These are phyloP conservation scores for Nakaseomyces uthaithaninus DNA, from an alignment of 1,139 yeast species.

Conservation along the genomic window DNA sequence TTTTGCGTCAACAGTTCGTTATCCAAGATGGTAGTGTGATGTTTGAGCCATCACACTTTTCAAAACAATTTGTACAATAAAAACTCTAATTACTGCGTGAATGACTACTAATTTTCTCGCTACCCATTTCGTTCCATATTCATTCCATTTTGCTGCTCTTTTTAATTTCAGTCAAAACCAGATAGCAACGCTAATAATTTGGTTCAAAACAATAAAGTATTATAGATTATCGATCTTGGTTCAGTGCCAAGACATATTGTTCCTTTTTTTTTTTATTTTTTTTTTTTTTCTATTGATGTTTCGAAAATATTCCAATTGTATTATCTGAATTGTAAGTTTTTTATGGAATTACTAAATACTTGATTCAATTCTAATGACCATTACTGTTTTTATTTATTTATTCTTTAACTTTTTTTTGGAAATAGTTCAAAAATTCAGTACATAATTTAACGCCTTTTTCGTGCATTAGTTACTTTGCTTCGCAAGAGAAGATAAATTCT, in stretches of 20 bases:
- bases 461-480: too few species aligned
- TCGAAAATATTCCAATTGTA: slow-evolving; percentile 1
- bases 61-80: slow-evolving; percentile 2
- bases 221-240: not conserved
- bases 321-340: slow-evolving; percentile 2
- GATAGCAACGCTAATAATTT: not conserved
- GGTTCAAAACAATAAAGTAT: not conserved
- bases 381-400: not conserved
- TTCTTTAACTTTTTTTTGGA: not conserved
- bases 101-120: too few species aligned
- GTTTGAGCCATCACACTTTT: too few species aligned
- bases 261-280: not conserved
- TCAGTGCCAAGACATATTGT: not conserved
- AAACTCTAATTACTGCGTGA: not conserved
- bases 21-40: too few species aligned
- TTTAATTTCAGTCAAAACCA: not conserved
- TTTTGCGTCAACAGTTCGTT: too few species aligned
- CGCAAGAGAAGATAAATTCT: too few species aligned
- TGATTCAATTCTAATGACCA: slow-evolving; percentile 1
- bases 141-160: not conserved
- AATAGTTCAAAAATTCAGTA: too few species aligned
- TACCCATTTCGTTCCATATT: not conserved
- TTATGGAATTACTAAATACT: not conserved
- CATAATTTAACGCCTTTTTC: too few species aligned
- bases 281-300: not conserved